Evolutionary conservation across 192 early-diverging fungal species (phyloP).

Genomic region (Dissophora ornata): DNA sequence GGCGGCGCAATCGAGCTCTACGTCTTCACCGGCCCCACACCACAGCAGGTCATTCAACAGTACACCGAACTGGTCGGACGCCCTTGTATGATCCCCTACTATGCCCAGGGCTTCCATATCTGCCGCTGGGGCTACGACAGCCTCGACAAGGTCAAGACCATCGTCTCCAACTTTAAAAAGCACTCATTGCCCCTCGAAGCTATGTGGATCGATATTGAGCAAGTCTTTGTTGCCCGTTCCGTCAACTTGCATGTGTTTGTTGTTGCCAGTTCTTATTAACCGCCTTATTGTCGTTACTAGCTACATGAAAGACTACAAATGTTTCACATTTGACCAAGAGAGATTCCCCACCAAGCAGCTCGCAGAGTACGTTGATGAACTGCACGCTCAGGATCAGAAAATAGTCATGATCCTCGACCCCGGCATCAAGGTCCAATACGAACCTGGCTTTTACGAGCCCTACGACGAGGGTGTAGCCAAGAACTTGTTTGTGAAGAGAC

Average conservation of each 20-base stretch:
- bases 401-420: slow-evolving; percentile 72
- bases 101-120: slow-evolving; percentile 68
- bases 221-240: not conserved
- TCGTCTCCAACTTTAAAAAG: slow-evolving; percentile 64
- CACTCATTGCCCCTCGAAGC: slow-evolving; percentile 67
- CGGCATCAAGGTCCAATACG: slow-evolving; percentile 59
- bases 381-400: slow-evolving; percentile 64
- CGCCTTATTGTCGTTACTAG: not conserved
- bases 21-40: slow-evolving; percentile 64
- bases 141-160: slow-evolving; percentile 63
- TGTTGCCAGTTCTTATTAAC: slow-evolving; percentile 1
- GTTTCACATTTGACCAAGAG: slow-evolving; percentile 67
- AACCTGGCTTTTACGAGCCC: slow-evolving; percentile 56
- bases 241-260: no score
- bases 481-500: slow-evolving; percentile 66
- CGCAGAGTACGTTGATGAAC: slow-evolving; percentile 54
- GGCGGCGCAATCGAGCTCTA: slow-evolving; percentile 74
- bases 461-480: slow-evolving; percentile 63
- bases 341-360: slow-evolving; percentile 65
- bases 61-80: slow-evolving; percentile 73
- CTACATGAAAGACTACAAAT: slow-evolving; percentile 72
- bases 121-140: slow-evolving; percentile 72
- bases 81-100: slow-evolving; percentile 66
- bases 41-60: slow-evolving; percentile 57
- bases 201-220: slow-evolving; percentile 74